Conservation (phyloP, 495 filamentous ascomycete genomes). For the Tetracladium marchalianum region DNA sequence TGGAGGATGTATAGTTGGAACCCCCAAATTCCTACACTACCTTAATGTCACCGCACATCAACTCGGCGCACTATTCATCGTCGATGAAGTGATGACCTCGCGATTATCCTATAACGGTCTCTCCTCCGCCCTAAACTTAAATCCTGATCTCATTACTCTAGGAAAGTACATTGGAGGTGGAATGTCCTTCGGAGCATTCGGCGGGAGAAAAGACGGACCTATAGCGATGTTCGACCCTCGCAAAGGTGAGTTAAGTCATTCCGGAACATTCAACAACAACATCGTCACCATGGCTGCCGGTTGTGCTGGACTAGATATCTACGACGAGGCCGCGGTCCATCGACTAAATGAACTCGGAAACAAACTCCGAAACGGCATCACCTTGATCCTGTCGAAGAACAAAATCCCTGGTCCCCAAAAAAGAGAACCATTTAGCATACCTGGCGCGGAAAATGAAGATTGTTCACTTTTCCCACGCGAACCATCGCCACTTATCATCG, state of each 20-base stretch:
- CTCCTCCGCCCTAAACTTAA: constrained; percentile 29
- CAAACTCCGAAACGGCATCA: neutral
- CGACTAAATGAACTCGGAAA: constrained; percentile 31
- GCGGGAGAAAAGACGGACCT: constrained; percentile 38
- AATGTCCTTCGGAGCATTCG: constrained; percentile 53
- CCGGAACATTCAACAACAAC: constrained; percentile 64
- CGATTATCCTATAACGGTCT: constrained; percentile 39
- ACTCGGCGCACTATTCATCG: constrained; percentile 41
- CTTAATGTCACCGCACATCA: constrained; percentile 23
- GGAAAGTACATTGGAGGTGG: constrained; percentile 59
- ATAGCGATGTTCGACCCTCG: constrained; percentile 42
- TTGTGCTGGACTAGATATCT: constrained; percentile 33
- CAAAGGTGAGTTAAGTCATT: constrained; percentile 31
- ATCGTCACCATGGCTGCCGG: constrained; percentile 48
- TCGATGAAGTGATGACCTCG: constrained; percentile 59
- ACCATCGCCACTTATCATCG: neutral
- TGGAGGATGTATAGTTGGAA: constrained; percentile 39
- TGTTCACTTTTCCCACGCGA: neutral
- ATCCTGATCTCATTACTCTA: constrained; percentile 48
- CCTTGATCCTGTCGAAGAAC: neutral
- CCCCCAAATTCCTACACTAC: constrained; percentile 30
- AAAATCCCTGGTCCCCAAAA: neutral
- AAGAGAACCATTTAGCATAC: neutral
- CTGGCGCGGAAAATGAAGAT: constrained; percentile 18
- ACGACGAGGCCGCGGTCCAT: constrained; percentile 27